Percentiles rank a stretch among this genome's conserved stretches.
phyloP scores from a whole-genome alignment of 2,329 filamentous ascomycete species.

The Hymenoscyphus linearis region DNA sequence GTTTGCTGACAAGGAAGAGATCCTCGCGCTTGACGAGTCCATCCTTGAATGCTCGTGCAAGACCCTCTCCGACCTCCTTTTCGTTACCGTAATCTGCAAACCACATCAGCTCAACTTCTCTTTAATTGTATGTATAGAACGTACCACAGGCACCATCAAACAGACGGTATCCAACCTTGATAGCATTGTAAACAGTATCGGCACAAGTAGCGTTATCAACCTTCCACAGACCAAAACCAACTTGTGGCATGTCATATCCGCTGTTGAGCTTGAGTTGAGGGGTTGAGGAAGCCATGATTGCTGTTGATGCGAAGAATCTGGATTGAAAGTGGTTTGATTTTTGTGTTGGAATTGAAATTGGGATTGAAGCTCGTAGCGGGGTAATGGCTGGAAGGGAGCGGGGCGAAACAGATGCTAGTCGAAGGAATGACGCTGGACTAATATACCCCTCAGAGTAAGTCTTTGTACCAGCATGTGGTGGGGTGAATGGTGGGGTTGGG shows the following conservation, averaged over 20 bases:
- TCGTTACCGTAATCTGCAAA: constrained; percentile 75
- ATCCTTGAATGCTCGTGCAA: constrained; percentile 74
- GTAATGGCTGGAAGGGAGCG: not conserved
- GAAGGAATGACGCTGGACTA: not conserved
- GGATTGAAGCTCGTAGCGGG: not conserved
- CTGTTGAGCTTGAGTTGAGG: constrained; percentile 41
- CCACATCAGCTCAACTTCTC: not conserved
- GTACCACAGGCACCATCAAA: constrained; percentile 56
- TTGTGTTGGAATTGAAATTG: not conserved
- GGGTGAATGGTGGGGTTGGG: not conserved
- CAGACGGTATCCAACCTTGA: constrained; percentile 55
- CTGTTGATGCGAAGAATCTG: constrained; percentile 13
- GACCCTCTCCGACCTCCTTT: constrained; percentile 69
- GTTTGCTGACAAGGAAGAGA: constrained; percentile 88
- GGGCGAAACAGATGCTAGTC: not conserved
- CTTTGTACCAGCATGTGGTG: not conserved
- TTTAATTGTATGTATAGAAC: constrained; percentile 12
- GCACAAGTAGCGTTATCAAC: constrained; percentile 58
- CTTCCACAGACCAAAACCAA: constrained; percentile 67
- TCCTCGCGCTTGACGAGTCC: constrained; percentile 78
- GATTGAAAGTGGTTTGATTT: constrained; percentile 6
- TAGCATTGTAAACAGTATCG: constrained; percentile 62
- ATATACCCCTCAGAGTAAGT: not conserved
- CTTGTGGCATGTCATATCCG: constrained; percentile 51
- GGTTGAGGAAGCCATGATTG: constrained; percentile 26